Percentiles rank a stretch among this genome's conserved stretches.
Conservation (phyloP, 2,329 filamentous ascomycete genomes). For the Fusarium temperatum region DNA sequence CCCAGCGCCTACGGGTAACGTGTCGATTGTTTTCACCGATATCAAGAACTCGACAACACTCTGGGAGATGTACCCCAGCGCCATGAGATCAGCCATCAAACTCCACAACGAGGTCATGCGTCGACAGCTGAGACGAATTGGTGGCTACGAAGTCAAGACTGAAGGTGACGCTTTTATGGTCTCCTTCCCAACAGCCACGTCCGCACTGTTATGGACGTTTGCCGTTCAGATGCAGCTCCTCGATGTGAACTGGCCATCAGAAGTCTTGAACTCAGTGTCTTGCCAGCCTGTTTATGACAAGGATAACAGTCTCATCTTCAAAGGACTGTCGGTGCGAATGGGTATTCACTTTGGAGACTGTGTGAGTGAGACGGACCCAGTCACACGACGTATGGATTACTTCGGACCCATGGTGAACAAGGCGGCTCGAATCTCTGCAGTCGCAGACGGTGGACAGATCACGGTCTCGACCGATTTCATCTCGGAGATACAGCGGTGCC, state of each 20-base stretch:
- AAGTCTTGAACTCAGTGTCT: conserved; percentile 86
- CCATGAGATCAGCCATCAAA: conserved; percentile 97
- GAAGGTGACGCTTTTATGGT: conserved; percentile 99
- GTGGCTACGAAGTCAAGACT: conserved; percentile 98
- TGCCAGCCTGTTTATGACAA: conserved; percentile 85
- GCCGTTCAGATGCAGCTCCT: conserved; percentile 89
- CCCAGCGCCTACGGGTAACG: conserved; percentile 87
- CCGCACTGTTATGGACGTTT: conserved; percentile 95
- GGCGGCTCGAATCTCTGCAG: conserved; percentile 89
- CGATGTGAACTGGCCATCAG: conserved; percentile 90
- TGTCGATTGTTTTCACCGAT: conserved; percentile 96
- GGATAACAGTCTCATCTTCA: conserved; percentile 90
- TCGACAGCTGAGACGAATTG: conserved; percentile 89
- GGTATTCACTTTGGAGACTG: conserved; percentile 95
- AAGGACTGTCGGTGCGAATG: conserved; percentile 95
- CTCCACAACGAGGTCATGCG: conserved; percentile 98
- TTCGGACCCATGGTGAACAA: conserved; percentile 99
- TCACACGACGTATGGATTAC: conserved; percentile 98
- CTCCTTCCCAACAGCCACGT: conserved; percentile 94
- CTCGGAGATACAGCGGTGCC: conserved; percentile 89
- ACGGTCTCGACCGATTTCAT: conserved; percentile 98
- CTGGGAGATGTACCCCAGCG: conserved; percentile 94
- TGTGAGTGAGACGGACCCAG: conserved; percentile 93
- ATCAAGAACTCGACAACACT: conserved; percentile 98
- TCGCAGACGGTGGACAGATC: conserved; percentile 96